Conservation (phyloP, 2,329 filamentous ascomycete species). For the Hymenoscyphus infarciens region DNA sequence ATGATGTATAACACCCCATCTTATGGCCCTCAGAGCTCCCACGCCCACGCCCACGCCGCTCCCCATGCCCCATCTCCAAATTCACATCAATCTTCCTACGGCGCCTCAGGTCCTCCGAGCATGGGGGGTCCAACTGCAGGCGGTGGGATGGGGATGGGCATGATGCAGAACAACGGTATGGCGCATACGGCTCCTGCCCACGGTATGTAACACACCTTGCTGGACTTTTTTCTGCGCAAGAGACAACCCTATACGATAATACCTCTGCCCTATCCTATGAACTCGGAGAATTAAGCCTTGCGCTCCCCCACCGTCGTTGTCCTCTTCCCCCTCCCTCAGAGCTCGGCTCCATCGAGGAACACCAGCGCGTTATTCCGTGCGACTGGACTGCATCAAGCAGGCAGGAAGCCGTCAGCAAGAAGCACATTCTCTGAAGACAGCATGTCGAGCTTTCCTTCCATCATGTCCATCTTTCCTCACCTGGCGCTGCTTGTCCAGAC, state of each 20-base stretch:
- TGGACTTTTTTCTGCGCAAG: neutral
- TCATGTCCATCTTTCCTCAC: conserved; percentile 19
- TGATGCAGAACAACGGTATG: conserved; percentile 52
- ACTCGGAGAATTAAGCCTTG: neutral
- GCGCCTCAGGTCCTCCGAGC: conserved; percentile 27
- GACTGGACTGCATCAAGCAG: neutral
- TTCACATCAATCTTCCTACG: conserved; percentile 30
- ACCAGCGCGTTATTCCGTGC: conserved; percentile 3
- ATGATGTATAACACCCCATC: conserved; percentile 53
- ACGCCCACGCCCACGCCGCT: neutral
- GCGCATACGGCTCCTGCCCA: conserved; percentile 34
- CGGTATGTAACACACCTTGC: conserved; percentile 32
- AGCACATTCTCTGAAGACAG: conserved; percentile 11
- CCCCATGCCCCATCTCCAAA: conserved; percentile 1
- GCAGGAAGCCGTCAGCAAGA: conserved; percentile 15
- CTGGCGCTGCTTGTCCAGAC: conserved; percentile 16
- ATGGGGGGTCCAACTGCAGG: conserved; percentile 25
- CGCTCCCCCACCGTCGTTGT: neutral
- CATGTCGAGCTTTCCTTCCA: conserved; percentile 19
- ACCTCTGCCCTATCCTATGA: neutral
- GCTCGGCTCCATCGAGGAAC: conserved; percentile 12
- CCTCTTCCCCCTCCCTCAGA: neutral
- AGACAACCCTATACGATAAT: conserved; percentile 3
- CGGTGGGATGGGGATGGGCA: conserved; percentile 39
- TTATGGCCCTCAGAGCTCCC: conserved; percentile 18